Conservation (phyloP, 2,329 filamentous ascomycete genomes). For the Ophiobolus disseminans region DNA sequence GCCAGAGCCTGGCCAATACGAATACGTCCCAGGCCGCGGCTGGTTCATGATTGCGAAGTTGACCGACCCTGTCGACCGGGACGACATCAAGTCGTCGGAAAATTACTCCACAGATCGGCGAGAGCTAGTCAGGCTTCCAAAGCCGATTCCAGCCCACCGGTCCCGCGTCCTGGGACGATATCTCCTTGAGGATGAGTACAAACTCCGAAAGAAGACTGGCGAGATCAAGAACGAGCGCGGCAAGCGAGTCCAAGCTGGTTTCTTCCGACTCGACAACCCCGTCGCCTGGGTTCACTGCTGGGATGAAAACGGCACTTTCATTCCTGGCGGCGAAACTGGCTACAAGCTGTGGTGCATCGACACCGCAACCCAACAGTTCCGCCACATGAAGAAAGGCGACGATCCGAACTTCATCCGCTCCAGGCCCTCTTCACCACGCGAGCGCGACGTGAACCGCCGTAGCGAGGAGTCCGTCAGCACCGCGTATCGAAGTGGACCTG, state of each 20-base stretch:
- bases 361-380: constrained; percentile 46
- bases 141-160: constrained; percentile 52
- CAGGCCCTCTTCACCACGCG: constrained; percentile 31
- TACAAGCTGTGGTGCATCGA: constrained; percentile 60
- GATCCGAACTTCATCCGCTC: constrained; percentile 44
- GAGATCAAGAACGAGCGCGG: constrained; percentile 49
- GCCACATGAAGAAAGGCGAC: constrained; percentile 49
- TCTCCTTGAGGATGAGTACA: constrained; percentile 57
- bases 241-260: constrained; percentile 51
- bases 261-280: constrained; percentile 59
- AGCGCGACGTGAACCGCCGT: constrained; percentile 23
- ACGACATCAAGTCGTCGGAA: not conserved
- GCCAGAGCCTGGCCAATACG: constrained; percentile 59
- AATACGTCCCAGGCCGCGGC: constrained; percentile 58
- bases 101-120: constrained; percentile 14
- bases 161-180: constrained; percentile 58
- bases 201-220: constrained; percentile 55
- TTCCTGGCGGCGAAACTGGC: constrained; percentile 51
- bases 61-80: constrained; percentile 29
- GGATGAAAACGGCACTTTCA: constrained; percentile 58
- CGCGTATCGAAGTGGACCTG: constrained; percentile 30
- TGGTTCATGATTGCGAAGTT: constrained; percentile 58
- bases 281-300: constrained; percentile 59
- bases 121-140: constrained; percentile 38
- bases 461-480: constrained; percentile 43